Conservation (phyloP, 2,329 filamentous ascomycete species). For the Xylariaceae sp. region DNA sequence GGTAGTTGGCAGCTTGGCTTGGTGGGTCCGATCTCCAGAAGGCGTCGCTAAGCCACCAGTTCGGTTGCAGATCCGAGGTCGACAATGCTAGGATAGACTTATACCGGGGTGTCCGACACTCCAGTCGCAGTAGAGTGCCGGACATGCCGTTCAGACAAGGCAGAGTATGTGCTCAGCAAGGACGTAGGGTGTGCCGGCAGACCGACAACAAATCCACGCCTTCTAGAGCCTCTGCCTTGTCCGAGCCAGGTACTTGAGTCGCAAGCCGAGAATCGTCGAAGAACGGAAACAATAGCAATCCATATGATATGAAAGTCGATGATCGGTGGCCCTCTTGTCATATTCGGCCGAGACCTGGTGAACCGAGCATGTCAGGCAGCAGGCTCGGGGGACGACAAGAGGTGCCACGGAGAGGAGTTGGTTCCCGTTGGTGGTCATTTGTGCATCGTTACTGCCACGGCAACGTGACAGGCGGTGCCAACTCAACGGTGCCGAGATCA, state of each 20-base stretch:
- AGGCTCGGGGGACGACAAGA: constrained; percentile 12
- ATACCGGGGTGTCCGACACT: constrained; percentile 20
- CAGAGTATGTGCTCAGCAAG: constrained; percentile 6
- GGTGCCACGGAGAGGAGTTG: constrained; percentile 15
- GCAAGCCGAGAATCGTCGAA: constrained; percentile 29
- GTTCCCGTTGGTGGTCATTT: constrained; percentile 13
- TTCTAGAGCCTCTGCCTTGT: constrained; percentile 15
- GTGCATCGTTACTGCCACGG: constrained; percentile 17
- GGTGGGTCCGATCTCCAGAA: no score
- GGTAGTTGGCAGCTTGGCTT: no score
- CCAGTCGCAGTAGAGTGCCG: constrained; percentile 25
- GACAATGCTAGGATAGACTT: constrained; percentile 13
- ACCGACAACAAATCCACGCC: constrained; percentile 13
- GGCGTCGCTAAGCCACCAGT: no score
- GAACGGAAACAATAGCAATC: constrained; percentile 31
- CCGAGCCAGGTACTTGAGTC: constrained; percentile 29
- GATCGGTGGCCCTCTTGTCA: constrained; percentile 11
- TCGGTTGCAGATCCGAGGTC: no score
- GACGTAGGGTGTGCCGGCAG: constrained; percentile 9
- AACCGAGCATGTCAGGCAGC: background rate
- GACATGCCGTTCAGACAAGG: constrained; percentile 32
- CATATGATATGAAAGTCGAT: constrained; percentile 27
- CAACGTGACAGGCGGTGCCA: constrained; percentile 16
- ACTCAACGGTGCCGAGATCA: constrained; percentile 26
- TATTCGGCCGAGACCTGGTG: background rate